Evolutionary conservation across 768 basidiomycete genomes (phyloP), one percentile per base, ranked within the genome.

Genomic region (Phylloporus sp.): DNA sequence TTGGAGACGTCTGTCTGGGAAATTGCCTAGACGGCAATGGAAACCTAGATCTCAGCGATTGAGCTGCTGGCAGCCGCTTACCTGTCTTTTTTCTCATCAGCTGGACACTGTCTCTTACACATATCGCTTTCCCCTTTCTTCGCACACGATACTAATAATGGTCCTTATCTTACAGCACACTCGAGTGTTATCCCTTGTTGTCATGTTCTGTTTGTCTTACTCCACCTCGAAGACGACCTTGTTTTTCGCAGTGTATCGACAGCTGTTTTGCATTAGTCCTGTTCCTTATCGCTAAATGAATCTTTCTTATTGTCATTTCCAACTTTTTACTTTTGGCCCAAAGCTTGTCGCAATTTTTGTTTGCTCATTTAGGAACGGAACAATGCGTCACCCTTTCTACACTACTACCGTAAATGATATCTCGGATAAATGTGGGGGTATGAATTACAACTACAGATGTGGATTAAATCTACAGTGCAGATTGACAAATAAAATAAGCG

Each of bases 1-100:
- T 69, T 92, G 61, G 90, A 93, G 70, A 84, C 82, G 13, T 85
- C 88, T 4, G 76, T 91, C 34, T 74, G 91, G 60, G 90, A 93
- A 73, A 76, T 89, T 47, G 71, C 73, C 45, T 86, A 66, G 65
- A 44, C 15, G 31, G 45, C 29, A 26, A 41, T 32, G 18, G 16
- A 34, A 27, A 36, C 31, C 16, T 18, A 10, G 34, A 32, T 26
- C 35, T 54, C 40, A 47, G 41, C 44, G 45, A 46, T 50, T 23
- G 54, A 22, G 41, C 60, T 66, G 64, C 67, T 42, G 50, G 52
- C 58, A 56, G 54, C 62, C 41, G 36, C 40, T 11, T 29, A 18
- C 34, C n/a, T 9, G 16, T 47, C 32, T 43, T 45, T 52, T 22
- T 56, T 34, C 22, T 32, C 36, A 38, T 56, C 50, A 47, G 48